Percentiles rank a stretch among this genome's conserved stretches.
These are phyloP conservation scores for Starmerella powellii DNA, from an alignment of 805 yeast species.

Conservation along the genomic window DNA sequence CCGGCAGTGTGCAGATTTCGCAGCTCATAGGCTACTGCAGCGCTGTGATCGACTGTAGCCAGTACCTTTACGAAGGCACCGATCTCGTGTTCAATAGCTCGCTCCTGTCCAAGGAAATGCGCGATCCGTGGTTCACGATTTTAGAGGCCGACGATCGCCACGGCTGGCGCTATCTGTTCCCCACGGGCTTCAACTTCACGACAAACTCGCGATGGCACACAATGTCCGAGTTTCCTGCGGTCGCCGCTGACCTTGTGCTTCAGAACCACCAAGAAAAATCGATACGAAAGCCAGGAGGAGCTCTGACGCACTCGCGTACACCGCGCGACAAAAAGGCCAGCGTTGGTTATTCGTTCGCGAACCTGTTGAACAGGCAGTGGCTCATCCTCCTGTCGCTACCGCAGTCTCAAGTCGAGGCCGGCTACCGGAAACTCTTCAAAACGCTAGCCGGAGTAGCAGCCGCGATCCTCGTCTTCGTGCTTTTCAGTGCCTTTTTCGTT, in stretches of 20 bases:
- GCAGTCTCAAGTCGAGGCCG: conserved; percentile 7
- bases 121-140: conserved; percentile 3
- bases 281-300: conserved; percentile 9
- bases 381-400: conserved; percentile 12
- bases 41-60: conserved; percentile 14
- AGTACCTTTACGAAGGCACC: conserved; percentile 6
- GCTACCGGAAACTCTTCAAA: conserved; percentile 9
- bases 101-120: neutral
- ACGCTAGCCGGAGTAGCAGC: conserved; percentile 16
- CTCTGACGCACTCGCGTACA: conserved; percentile 13
- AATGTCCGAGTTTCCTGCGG: conserved; percentile 16
- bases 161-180: conserved; percentile 11
- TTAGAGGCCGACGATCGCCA: neutral
- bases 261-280: neutral
- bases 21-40: conserved; percentile 18
- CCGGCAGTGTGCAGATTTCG: conserved; percentile 6
- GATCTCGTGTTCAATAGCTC: neutral
- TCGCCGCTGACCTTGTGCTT: conserved; percentile 5
- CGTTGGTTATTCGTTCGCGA: conserved; percentile 20
- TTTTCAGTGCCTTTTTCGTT: conserved; percentile 13
- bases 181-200: conserved; percentile 1
- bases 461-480: conserved; percentile 15
- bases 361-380: conserved; percentile 15
- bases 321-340: conserved; percentile 14
- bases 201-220: conserved; percentile 5